Base-by-base conservation (phyloP, 352 stramenopile species). In the Phytophthora lateralis region DNA sequence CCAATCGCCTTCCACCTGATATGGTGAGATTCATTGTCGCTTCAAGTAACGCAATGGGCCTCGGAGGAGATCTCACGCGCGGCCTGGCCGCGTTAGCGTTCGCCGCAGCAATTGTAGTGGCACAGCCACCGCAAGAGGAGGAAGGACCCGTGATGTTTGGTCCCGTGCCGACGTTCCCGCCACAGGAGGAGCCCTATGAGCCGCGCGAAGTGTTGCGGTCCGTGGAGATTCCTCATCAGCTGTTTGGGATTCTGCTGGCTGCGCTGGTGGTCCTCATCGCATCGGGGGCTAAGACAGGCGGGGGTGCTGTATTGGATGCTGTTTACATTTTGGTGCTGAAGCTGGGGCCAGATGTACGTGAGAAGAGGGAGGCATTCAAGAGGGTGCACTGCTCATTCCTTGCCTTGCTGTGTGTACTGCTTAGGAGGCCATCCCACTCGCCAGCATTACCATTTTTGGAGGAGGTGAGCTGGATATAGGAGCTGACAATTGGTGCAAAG, bases 301-400 rank as follows among this genome's bases (percentile, higher is more conserved):
- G 89, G 8, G 91, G 91, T 24, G 93, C 88, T 34, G 96, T 98
- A 34, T 69, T 98, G 6, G 89, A 98, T 29, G 91, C 91, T 6
- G 88, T 98, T 58, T 98, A 97, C 67, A 96, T 97, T 55, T 78
- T 98, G 10, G 75, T 98, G 38, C 73, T 98, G 32, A 80, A 78
- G 39, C 95, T 98, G 34, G 61, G 63, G 17, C 90, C 90, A 12
- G 96, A 97, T 45, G 72, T 80, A 59, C 20, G 68, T 61, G 24
- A 0, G 29, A 12, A 45, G 29, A 35, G 30, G 14, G 9, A 14
- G 45, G 17, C 8, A 27, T 2, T 1, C 7, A 14, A 18, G 20
- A 32, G 52, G 44, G 9, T 41, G 15, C 9, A 17, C 26, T 34
- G 6, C 41, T 64, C n/a, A 48, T 14, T 57, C 14, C 29, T 38